Percentiles rank a stretch among this genome's conserved stretches.
These are phyloP conservation scores for Marasmius oreades DNA, from an alignment of 1,284 basidiomycete genomes.

Conservation along the genomic window DNA sequence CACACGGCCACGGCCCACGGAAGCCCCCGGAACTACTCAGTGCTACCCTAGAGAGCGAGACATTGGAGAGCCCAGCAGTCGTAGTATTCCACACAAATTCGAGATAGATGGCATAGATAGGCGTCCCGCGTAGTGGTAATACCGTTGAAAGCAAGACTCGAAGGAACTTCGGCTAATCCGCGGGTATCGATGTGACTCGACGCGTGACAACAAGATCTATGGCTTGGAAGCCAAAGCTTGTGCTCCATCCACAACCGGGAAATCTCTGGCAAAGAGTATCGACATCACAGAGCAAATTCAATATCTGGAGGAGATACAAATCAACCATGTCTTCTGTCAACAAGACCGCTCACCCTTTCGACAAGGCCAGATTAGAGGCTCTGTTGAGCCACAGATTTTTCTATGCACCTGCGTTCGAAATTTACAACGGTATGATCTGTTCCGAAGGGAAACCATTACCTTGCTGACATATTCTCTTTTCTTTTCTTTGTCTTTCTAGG, in stretches of 20 bases:
- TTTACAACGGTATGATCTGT: constrained; percentile 79
- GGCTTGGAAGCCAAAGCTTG: neutral
- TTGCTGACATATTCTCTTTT: constrained; percentile 3
- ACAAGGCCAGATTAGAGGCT: constrained; percentile 84
- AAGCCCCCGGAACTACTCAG: no score
- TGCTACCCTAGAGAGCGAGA: no score
- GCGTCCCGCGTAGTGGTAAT: no score
- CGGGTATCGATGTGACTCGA: constrained; percentile 4
- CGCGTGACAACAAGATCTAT: neutral
- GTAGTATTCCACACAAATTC: no score
- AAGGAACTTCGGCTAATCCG: neutral
- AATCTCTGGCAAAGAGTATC: neutral
- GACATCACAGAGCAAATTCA: neutral
- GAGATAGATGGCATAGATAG: no score
- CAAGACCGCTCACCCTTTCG: constrained; percentile 87
- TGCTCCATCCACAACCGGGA: constrained; percentile 1
- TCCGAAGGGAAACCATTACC: neutral
- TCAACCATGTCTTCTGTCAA: constrained; percentile 45
- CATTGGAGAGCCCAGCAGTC: no score
- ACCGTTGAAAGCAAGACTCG: no score
- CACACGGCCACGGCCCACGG: no score
- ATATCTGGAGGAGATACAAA: neutral
- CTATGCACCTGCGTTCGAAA: constrained; percentile 97
- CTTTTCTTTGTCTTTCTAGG: constrained; percentile 43
- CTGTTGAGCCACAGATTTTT: constrained; percentile 94